Percentiles rank a stretch among this genome's conserved stretches.
phyloP scores from a whole-genome alignment of 2,329 filamentous ascomycete genomes.

The Diaporthe aspalathi region DNA sequence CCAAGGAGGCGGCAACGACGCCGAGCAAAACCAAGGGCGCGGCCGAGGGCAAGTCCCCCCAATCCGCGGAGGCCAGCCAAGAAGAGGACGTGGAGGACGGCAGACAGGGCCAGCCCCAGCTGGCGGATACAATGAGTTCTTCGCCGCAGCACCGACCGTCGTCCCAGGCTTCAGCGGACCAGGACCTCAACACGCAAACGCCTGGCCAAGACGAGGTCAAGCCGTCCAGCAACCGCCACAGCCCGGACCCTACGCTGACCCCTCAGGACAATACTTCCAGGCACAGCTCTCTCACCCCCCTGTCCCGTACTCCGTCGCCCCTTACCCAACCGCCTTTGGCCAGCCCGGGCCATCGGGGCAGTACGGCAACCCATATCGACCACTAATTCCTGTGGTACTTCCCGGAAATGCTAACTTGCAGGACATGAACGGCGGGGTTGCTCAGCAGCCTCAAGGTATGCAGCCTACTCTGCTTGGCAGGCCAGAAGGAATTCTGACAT shows the following conservation, averaged over 20 bases:
- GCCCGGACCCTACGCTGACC: background rate
- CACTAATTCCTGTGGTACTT: background rate
- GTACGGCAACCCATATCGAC: background rate
- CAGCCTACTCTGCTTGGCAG: too few relatives aligned
- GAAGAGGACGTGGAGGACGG: slow-evolving; percentile 3
- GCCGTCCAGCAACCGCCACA: slow-evolving; percentile 18
- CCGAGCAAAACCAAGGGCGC: slow-evolving; percentile 34
- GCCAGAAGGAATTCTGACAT: background rate
- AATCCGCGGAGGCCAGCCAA: slow-evolving; percentile 7
- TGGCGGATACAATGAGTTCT: background rate
- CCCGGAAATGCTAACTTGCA: slow-evolving; percentile 1
- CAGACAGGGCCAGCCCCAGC: background rate
- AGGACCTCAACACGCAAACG: background rate
- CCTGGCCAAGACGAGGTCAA: background rate
- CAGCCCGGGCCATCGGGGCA: background rate
- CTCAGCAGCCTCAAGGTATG: background rate
- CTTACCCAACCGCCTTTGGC: background rate
- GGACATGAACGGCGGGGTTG: background rate
- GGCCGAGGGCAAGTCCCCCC: slow-evolving; percentile 1
- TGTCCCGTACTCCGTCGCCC: slow-evolving; percentile 12
- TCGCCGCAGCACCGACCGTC: background rate
- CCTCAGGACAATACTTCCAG: background rate
- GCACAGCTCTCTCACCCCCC: background rate
- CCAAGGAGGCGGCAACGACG: background rate
- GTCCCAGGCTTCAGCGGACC: background rate